phyloP scores from a whole-genome alignment of 2,329 filamentous ascomycete species.

The Fusarium staphyleae region DNA sequence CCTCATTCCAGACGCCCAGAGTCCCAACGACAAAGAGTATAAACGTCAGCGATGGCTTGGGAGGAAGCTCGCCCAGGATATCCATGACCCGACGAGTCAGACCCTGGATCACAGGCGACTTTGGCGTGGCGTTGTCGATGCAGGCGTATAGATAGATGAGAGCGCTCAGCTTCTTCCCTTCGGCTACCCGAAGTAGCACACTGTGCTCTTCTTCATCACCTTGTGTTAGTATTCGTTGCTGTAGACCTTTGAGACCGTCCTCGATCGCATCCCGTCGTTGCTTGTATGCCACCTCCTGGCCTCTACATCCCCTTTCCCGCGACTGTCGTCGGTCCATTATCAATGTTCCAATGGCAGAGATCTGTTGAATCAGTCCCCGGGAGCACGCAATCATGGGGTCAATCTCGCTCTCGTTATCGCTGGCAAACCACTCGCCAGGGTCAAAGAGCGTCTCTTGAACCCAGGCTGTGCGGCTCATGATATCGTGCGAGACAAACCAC shows the following conservation, averaged over 20 bases:
- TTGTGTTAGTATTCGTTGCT: neutral
- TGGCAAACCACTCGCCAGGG: slow-evolving; percentile 15
- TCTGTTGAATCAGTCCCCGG: slow-evolving; percentile 9
- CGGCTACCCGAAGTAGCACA: slow-evolving; percentile 2
- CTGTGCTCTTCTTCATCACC: neutral
- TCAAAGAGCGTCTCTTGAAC: slow-evolving; percentile 11
- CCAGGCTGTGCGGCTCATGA: slow-evolving; percentile 16
- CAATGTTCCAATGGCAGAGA: slow-evolving; percentile 7
- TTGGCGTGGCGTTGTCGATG: slow-evolving; percentile 8
- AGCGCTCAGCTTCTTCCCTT: slow-evolving; percentile 6
- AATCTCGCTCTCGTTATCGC: slow-evolving; percentile 10
- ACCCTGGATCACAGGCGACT: neutral
- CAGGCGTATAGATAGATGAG: slow-evolving; percentile 12
- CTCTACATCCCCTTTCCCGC: neutral
- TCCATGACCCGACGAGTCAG: slow-evolving; percentile 5
- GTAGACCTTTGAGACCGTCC: neutral
- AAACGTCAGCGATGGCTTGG: slow-evolving; percentile 8
- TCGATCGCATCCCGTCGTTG: slow-evolving; percentile 4
- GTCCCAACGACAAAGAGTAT: slow-evolving; percentile 10
- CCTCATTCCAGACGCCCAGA: slow-evolving; percentile 7
- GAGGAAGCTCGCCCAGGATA: slow-evolving; percentile 1
- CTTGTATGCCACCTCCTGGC: neutral
- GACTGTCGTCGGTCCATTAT: slow-evolving; percentile 3
- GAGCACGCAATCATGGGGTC: slow-evolving; percentile 13
- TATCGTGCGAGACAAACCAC: slow-evolving; percentile 16